A percentile compares a stretch with the other conserved stretches of the same genome.
phyloP scores from a whole-genome alignment of 1,139 yeast genomes.

The Nakaseomyces nivariensis region DNA sequence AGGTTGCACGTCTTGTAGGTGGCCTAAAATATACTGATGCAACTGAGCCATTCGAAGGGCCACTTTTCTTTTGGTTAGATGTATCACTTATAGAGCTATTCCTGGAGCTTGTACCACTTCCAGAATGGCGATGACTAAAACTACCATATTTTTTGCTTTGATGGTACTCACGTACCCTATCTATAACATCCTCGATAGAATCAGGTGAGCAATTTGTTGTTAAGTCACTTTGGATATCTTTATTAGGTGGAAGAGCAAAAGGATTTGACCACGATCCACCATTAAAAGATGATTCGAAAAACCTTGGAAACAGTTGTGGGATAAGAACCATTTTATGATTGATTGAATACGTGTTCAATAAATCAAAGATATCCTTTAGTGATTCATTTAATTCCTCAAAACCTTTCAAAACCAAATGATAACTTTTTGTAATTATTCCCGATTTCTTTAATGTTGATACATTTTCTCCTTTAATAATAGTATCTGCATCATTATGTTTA shows the following conservation, averaged over 20 bases:
- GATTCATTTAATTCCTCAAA: background rate
- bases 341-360: conserved; percentile 3
- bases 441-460: background rate
- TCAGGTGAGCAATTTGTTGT: background rate
- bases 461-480: background rate
- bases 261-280: conserved; percentile 71
- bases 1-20: background rate
- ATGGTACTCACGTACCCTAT: background rate
- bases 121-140: background rate
- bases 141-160: background rate
- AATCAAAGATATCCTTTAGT: conserved; percentile 17
- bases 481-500: background rate
- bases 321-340: conserved; percentile 16
- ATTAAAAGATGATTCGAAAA: conserved; percentile 50
- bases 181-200: background rate
- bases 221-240: background rate
- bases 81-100: background rate
- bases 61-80: background rate
- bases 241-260: conserved; percentile 25
- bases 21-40: background rate
- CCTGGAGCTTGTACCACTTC: background rate
- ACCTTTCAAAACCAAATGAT: background rate
- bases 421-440: background rate
- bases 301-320: conserved; percentile 60
- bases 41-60: background rate